Conservation (phyloP, 768 basidiomycete genomes). For the Amanita muscaria region DNA sequence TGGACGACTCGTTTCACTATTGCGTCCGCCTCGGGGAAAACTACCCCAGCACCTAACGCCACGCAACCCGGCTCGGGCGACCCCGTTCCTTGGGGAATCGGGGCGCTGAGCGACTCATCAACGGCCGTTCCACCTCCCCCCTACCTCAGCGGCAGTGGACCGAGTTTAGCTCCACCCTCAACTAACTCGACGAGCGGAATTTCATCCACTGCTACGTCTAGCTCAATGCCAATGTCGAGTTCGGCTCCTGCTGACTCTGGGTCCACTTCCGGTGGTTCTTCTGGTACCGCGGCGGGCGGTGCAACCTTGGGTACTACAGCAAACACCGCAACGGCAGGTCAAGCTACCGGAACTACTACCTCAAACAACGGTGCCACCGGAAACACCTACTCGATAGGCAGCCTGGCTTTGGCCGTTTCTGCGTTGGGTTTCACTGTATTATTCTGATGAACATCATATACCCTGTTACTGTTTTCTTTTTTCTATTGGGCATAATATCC, state of each 20-base stretch:
- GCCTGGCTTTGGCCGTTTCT: not conserved
- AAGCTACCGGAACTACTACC: not conserved
- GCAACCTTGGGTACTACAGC: not conserved
- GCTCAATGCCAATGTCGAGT: not conserved
- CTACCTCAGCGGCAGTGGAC: constrained; percentile 8
- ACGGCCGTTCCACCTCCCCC: constrained; percentile 30
- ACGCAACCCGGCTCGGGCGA: constrained; percentile 46
- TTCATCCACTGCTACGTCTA: not conserved
- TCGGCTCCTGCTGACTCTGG: not conserved
- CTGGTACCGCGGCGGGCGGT: no score
- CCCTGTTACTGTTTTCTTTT: no score
- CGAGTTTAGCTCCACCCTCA: constrained; percentile 5
- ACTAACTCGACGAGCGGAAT: constrained; percentile 6
- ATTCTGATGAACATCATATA: not conserved
- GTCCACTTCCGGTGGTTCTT: no score
- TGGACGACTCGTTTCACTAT: constrained; percentile 82
- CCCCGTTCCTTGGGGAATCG: constrained; percentile 59
- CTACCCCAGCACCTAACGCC: constrained; percentile 39
- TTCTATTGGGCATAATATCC: no score
- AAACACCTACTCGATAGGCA: not conserved
- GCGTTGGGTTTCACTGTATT: not conserved
- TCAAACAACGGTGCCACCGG: not conserved
- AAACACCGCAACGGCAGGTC: not conserved
- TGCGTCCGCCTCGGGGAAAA: constrained; percentile 37
- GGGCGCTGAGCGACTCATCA: constrained; percentile 41